phyloP scores from a whole-genome alignment of 768 basidiomycete genomes.

The Coprinopsis strossmayeri region DNA sequence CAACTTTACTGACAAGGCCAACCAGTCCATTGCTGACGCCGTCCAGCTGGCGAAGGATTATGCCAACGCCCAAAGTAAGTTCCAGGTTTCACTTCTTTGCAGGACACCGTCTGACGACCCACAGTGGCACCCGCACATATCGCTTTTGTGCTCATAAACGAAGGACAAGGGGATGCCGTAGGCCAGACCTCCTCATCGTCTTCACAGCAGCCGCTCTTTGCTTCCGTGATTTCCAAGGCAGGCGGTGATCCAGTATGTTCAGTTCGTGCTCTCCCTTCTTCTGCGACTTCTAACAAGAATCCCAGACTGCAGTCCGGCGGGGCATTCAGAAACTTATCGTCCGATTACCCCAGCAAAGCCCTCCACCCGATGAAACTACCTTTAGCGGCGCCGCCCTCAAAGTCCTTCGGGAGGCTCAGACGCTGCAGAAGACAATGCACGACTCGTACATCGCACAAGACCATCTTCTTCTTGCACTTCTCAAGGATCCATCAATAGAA shows the following conservation, averaged over 20 bases:
- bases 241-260: constrained; percentile 76
- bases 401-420: constrained; percentile 69
- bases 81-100: background rate
- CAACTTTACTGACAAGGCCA: constrained; percentile 84
- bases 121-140: constrained; percentile 81
- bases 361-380: constrained; percentile 76
- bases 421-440: constrained; percentile 74
- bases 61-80: constrained; percentile 70
- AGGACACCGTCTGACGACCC: constrained; percentile 1
- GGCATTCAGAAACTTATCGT: constrained; percentile 71
- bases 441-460: constrained; percentile 93
- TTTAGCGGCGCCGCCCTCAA: constrained; percentile 50
- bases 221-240: constrained; percentile 71
- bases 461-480: constrained; percentile 79
- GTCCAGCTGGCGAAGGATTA: constrained; percentile 82
- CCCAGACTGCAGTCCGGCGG: constrained; percentile 55
- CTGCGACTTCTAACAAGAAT: constrained; percentile 6
- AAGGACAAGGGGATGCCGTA: constrained; percentile 34
- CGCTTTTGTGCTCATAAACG: constrained; percentile 74
- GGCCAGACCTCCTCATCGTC: constrained; percentile 25
- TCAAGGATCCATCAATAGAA: constrained; percentile 65
- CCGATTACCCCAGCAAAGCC: constrained; percentile 75
- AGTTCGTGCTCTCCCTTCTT: too few species aligned
- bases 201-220: constrained; percentile 52
- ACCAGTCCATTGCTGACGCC: constrained; percentile 61